phyloP scores from a whole-genome alignment of 805 yeast genomes.

The Pichia manshurica region DNA sequence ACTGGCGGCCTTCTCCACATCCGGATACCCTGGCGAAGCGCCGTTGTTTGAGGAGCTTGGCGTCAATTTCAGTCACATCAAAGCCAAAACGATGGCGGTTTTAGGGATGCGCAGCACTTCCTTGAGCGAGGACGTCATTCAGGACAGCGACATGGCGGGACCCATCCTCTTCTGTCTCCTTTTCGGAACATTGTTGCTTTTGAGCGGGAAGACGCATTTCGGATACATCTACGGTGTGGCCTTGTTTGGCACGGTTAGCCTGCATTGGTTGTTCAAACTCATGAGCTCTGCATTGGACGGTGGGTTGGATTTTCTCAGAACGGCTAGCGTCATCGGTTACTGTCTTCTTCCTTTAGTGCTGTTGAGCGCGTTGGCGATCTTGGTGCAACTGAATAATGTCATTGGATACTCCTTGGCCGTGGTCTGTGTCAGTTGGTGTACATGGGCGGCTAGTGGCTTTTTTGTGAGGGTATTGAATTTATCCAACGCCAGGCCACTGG shows the following conservation, averaged over 20 bases:
- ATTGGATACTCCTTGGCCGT: conserved; percentile 67
- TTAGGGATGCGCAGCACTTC: conserved; percentile 60
- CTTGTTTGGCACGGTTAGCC: conserved; percentile 76
- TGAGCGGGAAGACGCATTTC: conserved; percentile 92
- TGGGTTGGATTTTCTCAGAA: conserved; percentile 52
- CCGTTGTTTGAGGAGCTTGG: conserved; percentile 90
- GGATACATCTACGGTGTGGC: conserved; percentile 98
- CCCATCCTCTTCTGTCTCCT: conserved; percentile 83
- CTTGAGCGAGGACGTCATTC: conserved; percentile 68
- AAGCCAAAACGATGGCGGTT: conserved; percentile 78
- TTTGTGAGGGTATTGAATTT: conserved; percentile 80
- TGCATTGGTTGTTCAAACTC: conserved; percentile 77
- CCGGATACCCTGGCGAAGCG: conserved; percentile 94
- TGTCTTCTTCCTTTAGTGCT: conserved; percentile 86
- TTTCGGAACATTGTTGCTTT: conserved; percentile 74
- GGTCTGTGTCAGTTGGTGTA: conserved; percentile 79
- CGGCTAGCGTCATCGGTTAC: conserved; percentile 91
- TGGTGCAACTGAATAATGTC: conserved; percentile 61
- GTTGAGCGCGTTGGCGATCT: conserved; percentile 65
- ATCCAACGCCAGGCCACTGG: conserved; percentile 78
- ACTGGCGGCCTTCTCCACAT: conserved; percentile 85
- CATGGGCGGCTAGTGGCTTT: conserved; percentile 88
- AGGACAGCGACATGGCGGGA: conserved; percentile 92
- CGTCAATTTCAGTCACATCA: conserved; percentile 83
- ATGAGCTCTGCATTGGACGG: conserved; percentile 56